These are phyloP conservation scores for Cinnamomum chago DNA, from an alignment of 164 flowering plant species.

Conservation along the genomic window DNA sequence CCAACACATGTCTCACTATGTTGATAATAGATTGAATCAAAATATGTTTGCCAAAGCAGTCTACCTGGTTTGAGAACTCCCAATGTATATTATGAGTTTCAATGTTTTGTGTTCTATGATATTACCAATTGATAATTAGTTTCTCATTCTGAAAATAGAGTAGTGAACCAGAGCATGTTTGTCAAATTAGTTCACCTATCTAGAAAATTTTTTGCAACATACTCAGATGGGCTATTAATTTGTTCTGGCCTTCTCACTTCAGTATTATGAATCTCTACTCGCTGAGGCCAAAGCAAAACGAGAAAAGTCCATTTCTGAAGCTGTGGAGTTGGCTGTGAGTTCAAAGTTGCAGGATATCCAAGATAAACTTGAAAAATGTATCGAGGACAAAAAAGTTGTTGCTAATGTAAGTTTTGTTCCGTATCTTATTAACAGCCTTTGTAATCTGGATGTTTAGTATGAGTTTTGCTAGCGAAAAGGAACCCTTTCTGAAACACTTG, in stretches of 20 bases:
- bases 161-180: neutral
- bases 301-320: conserved; percentile 47
- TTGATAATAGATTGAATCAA: too few species aligned
- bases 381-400: conserved; percentile 50
- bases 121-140: too few species aligned
- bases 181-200: neutral
- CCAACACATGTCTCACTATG: too few species aligned
- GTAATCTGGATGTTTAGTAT: neutral
- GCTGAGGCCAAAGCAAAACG: conserved; percentile 54
- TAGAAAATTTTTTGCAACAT: neutral
- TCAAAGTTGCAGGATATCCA: conserved; percentile 56
- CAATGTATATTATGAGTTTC: too few species aligned
- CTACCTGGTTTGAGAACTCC: too few species aligned
- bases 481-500: too few species aligned
- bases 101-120: too few species aligned
- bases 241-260: conserved; percentile 7
- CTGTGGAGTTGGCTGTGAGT: conserved; percentile 59
- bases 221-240: too few species aligned
- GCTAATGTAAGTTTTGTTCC: conserved; percentile 36
- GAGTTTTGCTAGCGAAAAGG: too few species aligned
- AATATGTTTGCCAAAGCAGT: too few species aligned
- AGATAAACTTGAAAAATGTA: conserved; percentile 45
- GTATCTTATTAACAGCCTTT: neutral
- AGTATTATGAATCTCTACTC: conserved; percentile 81
- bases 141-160: too few species aligned